Evolutionary conservation across 2,329 filamentous ascomycete genomes (phyloP), one percentile per base, ranked within the genome.

Genomic region (Epicoccum sorghinum): DNA sequence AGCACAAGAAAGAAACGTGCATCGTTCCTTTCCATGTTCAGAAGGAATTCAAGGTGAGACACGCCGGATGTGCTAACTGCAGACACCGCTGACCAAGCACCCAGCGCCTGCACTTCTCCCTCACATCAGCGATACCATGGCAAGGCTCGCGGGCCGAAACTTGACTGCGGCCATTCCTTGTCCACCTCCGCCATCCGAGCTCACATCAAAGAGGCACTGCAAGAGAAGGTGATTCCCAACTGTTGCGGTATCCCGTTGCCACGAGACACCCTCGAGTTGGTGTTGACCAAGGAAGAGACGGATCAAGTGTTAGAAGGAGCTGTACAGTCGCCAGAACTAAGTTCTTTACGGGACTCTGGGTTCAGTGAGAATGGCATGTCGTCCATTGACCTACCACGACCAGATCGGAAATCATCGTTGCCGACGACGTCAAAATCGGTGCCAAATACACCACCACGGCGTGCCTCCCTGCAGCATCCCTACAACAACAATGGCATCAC

Each of bases 241-340:
- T 79, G 77, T 55, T 79, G 78, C 57, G 73, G 73, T 12, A 69
- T 64, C 12, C 71, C 73, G 2, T 65, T 79, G 14, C 75, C 77
- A n/a, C 74, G 70, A 14, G 57, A 59, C 3, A 59, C 77, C n/a
- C 64, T 79, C 8, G 72, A 76, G 45, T 64, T 65, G 32, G 71
- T 76, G 7, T 63, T 75, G 64, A 74, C 70, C 7, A 65, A 71
- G 39, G 69, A 74, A 61, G 75, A 78, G 55, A 69, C 73, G 46
- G 67, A 67, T 32, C 62, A 67, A 10, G 61, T 77, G 23, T 18
- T 57, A 2, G 52, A 57, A 6, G 48, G 39, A 23, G 41, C 38
- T 6, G 45, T 61, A 12, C 57, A 40, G 27, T 65, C 62, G 12
- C 64, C 61, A 18, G 62, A 57, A 9, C 33, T 58, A n/a, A 52